Conservation (phyloP, 2,329 filamentous ascomycete species). For the Aspergillus ochraceoroseus region DNA sequence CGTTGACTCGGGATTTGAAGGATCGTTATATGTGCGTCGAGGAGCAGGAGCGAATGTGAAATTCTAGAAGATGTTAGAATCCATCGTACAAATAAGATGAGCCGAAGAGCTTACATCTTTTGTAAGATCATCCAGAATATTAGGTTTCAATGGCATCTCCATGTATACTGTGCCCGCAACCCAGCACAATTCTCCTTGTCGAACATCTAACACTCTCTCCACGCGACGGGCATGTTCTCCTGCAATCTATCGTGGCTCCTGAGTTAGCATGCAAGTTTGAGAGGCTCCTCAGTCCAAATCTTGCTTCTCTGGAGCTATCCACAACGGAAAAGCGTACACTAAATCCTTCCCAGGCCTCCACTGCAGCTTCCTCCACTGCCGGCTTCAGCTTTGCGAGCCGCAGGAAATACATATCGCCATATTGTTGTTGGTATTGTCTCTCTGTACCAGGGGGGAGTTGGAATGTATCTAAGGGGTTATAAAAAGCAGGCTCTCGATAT, state of each 20-base stretch:
- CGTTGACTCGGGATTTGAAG: constrained; percentile 44
- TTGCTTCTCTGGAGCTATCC: no score
- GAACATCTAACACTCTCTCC: constrained; percentile 87
- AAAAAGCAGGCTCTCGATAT: constrained; percentile 56
- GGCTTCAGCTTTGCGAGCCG: constrained; percentile 84
- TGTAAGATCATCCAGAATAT: constrained; percentile 88
- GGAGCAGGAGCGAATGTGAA: constrained; percentile 81
- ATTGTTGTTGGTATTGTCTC: constrained; percentile 85
- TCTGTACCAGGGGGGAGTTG: constrained; percentile 59
- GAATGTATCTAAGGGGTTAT: constrained; percentile 73
- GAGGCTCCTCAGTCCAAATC: no score
- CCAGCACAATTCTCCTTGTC: constrained; percentile 94
- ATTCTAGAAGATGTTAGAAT: constrained; percentile 51
- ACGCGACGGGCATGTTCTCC: constrained; percentile 70
- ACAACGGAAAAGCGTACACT: constrained; percentile 43
- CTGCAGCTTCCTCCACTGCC: constrained; percentile 67
- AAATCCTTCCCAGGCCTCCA: constrained; percentile 70
- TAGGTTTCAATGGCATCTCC: constrained; percentile 94
- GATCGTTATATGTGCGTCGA: constrained; percentile 68
- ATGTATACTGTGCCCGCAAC: constrained; percentile 92
- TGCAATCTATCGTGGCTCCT: constrained; percentile 53
- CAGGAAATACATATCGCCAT: constrained; percentile 95
- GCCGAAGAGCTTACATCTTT: constrained; percentile 65
- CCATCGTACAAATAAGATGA: neutral
- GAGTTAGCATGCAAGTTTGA: neutral